These are phyloP conservation scores for Macrocystidia cucumis DNA, from an alignment of 1,284 basidiomycete species.

Conservation along the genomic window DNA sequence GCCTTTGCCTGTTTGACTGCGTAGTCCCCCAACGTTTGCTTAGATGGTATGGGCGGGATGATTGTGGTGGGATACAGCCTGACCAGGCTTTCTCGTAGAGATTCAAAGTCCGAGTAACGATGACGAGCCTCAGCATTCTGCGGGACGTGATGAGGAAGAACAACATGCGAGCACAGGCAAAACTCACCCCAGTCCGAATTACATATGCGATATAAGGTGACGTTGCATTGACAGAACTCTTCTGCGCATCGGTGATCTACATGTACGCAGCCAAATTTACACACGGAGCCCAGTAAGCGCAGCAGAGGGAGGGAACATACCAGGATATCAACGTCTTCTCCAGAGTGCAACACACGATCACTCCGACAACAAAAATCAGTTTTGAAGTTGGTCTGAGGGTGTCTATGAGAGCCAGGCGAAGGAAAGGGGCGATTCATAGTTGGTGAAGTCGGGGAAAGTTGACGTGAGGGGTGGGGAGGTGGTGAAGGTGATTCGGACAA, in stretches of 20 bases:
- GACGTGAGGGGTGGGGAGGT: slow-evolving; percentile 29
- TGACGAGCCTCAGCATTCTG: slow-evolving; percentile 83
- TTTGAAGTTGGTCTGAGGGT: slow-evolving; percentile 46
- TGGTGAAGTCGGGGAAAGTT: slow-evolving; percentile 34
- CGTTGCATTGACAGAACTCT: slow-evolving; percentile 82
- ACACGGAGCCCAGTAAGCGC: slow-evolving; percentile 1
- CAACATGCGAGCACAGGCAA: slow-evolving; percentile 4
- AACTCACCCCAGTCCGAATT: slow-evolving; percentile 82
- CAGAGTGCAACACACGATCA: slow-evolving; percentile 71
- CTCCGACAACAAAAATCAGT: slow-evolving; percentile 68
- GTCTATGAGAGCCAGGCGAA: slow-evolving; percentile 44
- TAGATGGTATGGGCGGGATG: slow-evolving; percentile 96
- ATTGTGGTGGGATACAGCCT: slow-evolving; percentile 95
- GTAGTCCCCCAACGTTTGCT: slow-evolving; percentile 94
- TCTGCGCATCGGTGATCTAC: slow-evolving; percentile 88
- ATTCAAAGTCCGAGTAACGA: slow-evolving; percentile 97
- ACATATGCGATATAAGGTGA: slow-evolving; percentile 95
- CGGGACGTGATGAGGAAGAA: neutral
- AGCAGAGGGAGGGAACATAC: slow-evolving; percentile 25
- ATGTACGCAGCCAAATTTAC: neutral
- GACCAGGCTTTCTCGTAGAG: slow-evolving; percentile 76
- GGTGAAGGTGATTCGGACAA: slow-evolving; percentile 63
- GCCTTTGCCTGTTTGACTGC: slow-evolving; percentile 96
- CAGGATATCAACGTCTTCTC: slow-evolving; percentile 72
- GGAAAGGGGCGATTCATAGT: slow-evolving; percentile 37